A percentile compares a stretch with the other conserved stretches of the same genome.
Evolutionary conservation across 306 rosid genomes (phyloP).

Genomic region (Inga leiocalycina): DNA sequence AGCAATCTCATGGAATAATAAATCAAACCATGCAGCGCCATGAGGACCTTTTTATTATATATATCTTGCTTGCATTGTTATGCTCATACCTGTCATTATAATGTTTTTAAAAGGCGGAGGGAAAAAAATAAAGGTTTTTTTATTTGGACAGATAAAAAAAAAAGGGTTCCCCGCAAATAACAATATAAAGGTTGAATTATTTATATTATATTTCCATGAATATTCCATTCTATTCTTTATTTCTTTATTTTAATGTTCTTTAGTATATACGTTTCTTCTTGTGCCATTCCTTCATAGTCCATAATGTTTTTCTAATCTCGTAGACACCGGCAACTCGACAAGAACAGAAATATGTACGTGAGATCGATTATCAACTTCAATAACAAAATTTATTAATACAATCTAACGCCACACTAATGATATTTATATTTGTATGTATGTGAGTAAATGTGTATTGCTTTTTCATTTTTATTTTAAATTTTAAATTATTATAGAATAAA

Average conservation of each 20-base stretch:
- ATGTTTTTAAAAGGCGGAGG: background rate
- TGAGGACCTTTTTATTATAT: too few relatives aligned
- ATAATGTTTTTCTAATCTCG: background rate
- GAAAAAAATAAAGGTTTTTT: too few relatives aligned
- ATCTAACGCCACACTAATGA: too few relatives aligned
- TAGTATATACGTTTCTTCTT: background rate
- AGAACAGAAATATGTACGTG: background rate
- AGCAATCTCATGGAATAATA: background rate
- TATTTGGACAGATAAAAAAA: background rate
- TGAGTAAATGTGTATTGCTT: too few relatives aligned
- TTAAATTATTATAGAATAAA: too few relatives aligned
- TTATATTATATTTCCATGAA: background rate
- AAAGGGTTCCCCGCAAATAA: background rate
- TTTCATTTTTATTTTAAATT: too few relatives aligned
- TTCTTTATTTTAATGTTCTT: background rate
- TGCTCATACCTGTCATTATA: background rate
- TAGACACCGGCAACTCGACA: background rate
- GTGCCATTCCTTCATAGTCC: background rate
- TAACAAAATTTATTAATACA: background rate
- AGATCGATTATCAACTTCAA: background rate
- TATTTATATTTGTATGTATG: background rate
- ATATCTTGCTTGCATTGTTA: too few relatives aligned
- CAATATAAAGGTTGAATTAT: background rate
- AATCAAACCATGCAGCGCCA: background rate
- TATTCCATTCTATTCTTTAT: background rate